Percentiles rank a stretch among this genome's conserved stretches.
phyloP scores from a whole-genome alignment of 305 asterid species.

The Solanum hybrid region DNA sequence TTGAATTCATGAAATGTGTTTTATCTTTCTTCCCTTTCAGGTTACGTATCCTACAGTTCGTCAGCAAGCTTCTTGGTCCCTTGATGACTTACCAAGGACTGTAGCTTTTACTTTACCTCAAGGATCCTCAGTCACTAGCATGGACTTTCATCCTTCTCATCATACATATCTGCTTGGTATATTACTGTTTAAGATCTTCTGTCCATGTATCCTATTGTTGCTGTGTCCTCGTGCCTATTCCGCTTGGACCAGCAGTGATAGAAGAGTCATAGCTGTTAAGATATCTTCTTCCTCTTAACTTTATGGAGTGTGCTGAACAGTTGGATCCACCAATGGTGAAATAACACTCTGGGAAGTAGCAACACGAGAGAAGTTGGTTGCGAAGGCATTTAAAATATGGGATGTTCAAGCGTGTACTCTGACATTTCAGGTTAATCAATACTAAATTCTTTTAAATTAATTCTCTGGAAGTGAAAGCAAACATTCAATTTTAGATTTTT shows the following conservation, averaged over 20 bases:
- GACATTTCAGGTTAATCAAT: conserved; percentile 43
- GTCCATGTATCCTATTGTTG: neutral
- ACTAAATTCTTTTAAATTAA: neutral
- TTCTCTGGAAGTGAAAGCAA: conserved; percentile 3
- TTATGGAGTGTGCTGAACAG: conserved; percentile 22
- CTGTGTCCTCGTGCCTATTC: neutral
- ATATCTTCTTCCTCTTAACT: conserved; percentile 5
- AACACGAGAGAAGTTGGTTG: conserved; percentile 46
- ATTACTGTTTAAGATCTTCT: neutral
- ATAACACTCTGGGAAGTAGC: conserved; percentile 70
- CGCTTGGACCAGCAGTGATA: conserved; percentile 4
- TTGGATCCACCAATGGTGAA: conserved; percentile 67
- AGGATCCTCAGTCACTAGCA: conserved; percentile 64
- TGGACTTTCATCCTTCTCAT: conserved; percentile 77
- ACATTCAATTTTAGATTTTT: neutral
- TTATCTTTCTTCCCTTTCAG: conserved; percentile 23
- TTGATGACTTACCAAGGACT: conserved; percentile 64
- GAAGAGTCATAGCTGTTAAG: neutral
- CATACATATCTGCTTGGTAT: conserved; percentile 72
- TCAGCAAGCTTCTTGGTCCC: conserved; percentile 61
- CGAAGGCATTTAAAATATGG: conserved; percentile 67
- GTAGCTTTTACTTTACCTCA: conserved; percentile 64
- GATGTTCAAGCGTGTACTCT: conserved; percentile 46
- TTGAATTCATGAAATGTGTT: neutral
- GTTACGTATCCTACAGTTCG: conserved; percentile 68